Evolutionary conservation across 1,284 basidiomycete genomes (phyloP), one percentile per base, ranked within the genome.

Genomic region (Polyporus tsugae): DNA sequence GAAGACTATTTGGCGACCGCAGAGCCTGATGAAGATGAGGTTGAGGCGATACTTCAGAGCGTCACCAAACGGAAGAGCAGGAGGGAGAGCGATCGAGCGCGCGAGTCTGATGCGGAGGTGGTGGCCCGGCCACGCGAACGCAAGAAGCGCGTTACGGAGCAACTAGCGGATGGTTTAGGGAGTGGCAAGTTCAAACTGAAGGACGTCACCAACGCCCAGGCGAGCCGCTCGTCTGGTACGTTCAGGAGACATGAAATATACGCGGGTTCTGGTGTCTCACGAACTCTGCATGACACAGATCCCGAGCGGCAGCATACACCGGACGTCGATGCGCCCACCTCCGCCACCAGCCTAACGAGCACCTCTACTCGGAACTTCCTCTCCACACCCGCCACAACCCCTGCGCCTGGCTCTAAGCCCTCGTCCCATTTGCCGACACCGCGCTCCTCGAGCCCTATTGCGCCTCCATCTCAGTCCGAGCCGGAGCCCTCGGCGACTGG

Each of bases 121-220:
- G 4, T 33, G 1, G 19, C 65, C 63, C 77, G 78, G 71, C 66
- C 80, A 69, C 78, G 78, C 75, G 81, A 82, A 78, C 83, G 77
- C 73, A 84, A 80, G 79, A 83, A 78, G 69, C 73, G 71, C 59
- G 73, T 66, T 39, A 74, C 77, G 60, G 82, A 84, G 42, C 82
- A 83, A 59, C 74, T 76, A 63, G 75, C 74, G 62, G 78, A 78
- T 64, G 69, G 70, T 49, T 67, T 70, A 15, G 77, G 79, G 68
- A 80, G 79, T 67, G 80, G 82, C 73, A 86, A 87, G 74, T 79
- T 80, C 62, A 87, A 83, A 76, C 78, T 91, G 65, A 89, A 89
- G 80, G 90, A 91, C 75, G 87, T 91, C 72, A 90, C 89, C 36
- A 91, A 91, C 77, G 85, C 87, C 11, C 82, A 81, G 36, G 79